These are phyloP conservation scores for Phyllosticta ampelicida DNA, from an alignment of 2,329 filamentous ascomycete species.

Conservation along the genomic window DNA sequence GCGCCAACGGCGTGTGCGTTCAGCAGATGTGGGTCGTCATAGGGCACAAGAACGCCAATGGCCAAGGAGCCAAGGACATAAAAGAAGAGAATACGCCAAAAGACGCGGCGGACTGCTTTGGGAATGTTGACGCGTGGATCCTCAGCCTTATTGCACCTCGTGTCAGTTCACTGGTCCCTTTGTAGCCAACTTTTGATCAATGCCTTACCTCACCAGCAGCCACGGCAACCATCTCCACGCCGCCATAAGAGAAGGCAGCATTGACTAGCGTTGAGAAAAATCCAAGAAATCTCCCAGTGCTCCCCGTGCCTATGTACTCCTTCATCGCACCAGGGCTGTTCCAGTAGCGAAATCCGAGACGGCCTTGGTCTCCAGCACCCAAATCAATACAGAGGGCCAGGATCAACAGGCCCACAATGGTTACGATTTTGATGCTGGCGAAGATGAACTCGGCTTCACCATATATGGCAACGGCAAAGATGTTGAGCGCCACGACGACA, in stretches of 20 bases:
- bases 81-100: slow-evolving; percentile 46
- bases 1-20: slow-evolving; percentile 29
- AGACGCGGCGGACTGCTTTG: slow-evolving; percentile 44
- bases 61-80: slow-evolving; percentile 43
- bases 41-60: slow-evolving; percentile 50
- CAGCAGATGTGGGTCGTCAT: slow-evolving; percentile 39
- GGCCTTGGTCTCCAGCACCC: slow-evolving; percentile 41
- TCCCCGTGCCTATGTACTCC: slow-evolving; percentile 47
- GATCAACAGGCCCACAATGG: slow-evolving; percentile 36
- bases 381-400: slow-evolving; percentile 18
- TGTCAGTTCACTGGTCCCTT: too few relatives aligned
- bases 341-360: slow-evolving; percentile 59
- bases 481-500: slow-evolving; percentile 8
- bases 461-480: slow-evolving; percentile 11
- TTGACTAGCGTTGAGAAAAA: slow-evolving; percentile 29
- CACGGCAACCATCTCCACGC: slow-evolving; percentile 25
- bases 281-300: slow-evolving; percentile 37
- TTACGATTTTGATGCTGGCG: slow-evolving; percentile 33
- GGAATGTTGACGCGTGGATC: slow-evolving; percentile 37
- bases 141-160: slow-evolving; percentile 23
- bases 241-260: slow-evolving; percentile 31
- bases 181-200: too few relatives aligned
- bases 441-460: slow-evolving; percentile 39
- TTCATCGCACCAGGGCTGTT: slow-evolving; percentile 41
- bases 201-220: slow-evolving; percentile 26